These are phyloP conservation scores for Colletotrichum plurivorum DNA, from an alignment of 2,329 filamentous ascomycete genomes.

Conservation along the genomic window DNA sequence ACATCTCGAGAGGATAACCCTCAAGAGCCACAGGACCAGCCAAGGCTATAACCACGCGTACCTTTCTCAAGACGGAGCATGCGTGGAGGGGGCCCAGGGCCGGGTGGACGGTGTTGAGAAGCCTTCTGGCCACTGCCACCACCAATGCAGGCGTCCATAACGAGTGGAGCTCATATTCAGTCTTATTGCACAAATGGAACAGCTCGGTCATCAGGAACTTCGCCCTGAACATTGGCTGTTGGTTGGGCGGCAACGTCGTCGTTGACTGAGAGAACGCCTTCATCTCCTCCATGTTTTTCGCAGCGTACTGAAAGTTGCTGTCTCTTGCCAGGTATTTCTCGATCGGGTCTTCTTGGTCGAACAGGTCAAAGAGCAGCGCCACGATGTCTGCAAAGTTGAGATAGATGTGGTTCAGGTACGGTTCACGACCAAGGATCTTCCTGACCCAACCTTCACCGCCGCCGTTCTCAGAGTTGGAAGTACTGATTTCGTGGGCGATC, in stretches of 20 bases:
- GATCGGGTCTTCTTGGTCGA: slow-evolving; percentile 82
- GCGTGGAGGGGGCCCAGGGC: slow-evolving; percentile 89
- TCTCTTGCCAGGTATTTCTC: slow-evolving; percentile 77
- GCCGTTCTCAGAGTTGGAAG: slow-evolving; percentile 56
- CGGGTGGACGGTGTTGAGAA: slow-evolving; percentile 85
- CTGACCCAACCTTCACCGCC: slow-evolving; percentile 78
- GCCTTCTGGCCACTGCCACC: slow-evolving; percentile 79
- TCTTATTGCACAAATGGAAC: slow-evolving; percentile 81
- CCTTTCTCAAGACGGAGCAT: slow-evolving; percentile 87
- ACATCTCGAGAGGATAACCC: slow-evolving; percentile 91
- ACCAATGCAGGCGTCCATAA: slow-evolving; percentile 85
- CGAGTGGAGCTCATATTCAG: slow-evolving; percentile 72
- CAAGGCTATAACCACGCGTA: slow-evolving; percentile 84
- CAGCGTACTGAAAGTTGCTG: slow-evolving; percentile 71
- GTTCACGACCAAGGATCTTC: slow-evolving; percentile 76
- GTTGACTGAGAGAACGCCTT: slow-evolving; percentile 76
- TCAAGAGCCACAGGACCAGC: slow-evolving; percentile 80
- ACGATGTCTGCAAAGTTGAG: slow-evolving; percentile 83
- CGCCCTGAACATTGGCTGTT: slow-evolving; percentile 89
- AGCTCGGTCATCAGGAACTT: slow-evolving; percentile 84
- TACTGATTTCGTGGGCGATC: slow-evolving; percentile 80
- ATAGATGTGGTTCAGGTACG: slow-evolving; percentile 74
- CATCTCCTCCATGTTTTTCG: slow-evolving; percentile 77
- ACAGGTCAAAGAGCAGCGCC: slow-evolving; percentile 80
- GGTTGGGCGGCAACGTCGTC: slow-evolving; percentile 78